Evolutionary conservation across 164 flowering plant genomes (phyloP).

Genomic region (Macadamia tetraphylla): DNA sequence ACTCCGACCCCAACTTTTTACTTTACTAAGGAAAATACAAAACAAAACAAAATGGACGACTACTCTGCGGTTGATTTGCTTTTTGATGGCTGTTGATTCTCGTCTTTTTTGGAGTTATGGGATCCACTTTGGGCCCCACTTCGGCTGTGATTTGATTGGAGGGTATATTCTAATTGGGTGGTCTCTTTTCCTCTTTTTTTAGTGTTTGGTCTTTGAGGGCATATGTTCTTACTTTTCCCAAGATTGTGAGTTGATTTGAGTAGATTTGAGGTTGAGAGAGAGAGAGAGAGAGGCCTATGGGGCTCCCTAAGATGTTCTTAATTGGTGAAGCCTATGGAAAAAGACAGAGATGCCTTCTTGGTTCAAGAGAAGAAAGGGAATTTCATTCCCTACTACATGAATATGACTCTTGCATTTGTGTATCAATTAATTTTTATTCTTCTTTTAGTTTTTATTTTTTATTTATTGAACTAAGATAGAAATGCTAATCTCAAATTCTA

Average conservation of each 20-base stretch:
- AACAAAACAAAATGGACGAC: background rate
- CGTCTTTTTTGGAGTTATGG: background rate
- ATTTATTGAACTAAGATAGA: no score
- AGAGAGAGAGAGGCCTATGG: background rate
- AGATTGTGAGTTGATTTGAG: background rate
- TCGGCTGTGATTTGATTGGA: background rate
- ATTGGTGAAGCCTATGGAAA: no score
- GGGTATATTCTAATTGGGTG: background rate
- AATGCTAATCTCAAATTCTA: no score
- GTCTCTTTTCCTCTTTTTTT: background rate
- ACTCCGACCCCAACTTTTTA: background rate
- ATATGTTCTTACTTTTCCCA: background rate
- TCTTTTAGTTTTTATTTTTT: no score
- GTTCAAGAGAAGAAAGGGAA: no score
- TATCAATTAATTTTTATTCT: no score
- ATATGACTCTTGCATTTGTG: no score
- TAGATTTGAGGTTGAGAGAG: background rate
- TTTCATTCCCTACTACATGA: no score
- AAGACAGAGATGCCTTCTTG: no score
- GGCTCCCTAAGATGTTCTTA: no score
- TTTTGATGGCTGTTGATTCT: background rate
- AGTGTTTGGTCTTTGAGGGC: background rate
- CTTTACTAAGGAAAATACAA: background rate
- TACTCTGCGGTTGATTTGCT: background rate
- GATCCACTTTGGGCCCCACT: background rate